A percentile compares a stretch with the other conserved stretches of the same genome.
phyloP scores from a whole-genome alignment of 257 asterid genomes.

The Plantago elongata region DNA sequence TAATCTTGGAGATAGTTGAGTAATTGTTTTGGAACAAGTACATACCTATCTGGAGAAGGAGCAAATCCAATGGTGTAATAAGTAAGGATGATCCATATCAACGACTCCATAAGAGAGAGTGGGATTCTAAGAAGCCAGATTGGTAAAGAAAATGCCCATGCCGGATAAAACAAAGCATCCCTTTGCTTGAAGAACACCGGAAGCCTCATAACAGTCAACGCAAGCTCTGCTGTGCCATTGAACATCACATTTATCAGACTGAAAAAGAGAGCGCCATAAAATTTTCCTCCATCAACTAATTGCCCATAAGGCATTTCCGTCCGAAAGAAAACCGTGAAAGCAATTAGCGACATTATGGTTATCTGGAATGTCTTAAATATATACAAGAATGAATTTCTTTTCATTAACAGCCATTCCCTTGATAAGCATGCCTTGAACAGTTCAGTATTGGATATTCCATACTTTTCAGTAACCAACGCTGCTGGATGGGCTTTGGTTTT shows the following conservation, averaged over 20 bases:
- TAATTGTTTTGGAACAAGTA: neutral
- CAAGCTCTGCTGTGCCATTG: slow-evolving; percentile 86
- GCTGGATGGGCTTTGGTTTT: slow-evolving; percentile 77
- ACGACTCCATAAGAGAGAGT: slow-evolving; percentile 74
- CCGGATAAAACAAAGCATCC: slow-evolving; percentile 80
- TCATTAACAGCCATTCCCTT: slow-evolving; percentile 90
- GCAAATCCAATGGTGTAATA: slow-evolving; percentile 95
- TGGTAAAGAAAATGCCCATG: slow-evolving; percentile 95
- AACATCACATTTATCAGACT: slow-evolving; percentile 86
- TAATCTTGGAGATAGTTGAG: neutral
- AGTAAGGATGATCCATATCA: slow-evolving; percentile 80
- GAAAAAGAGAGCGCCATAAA: slow-evolving; percentile 80
- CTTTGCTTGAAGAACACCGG: slow-evolving; percentile 91
- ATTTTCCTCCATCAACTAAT: slow-evolving; percentile 66
- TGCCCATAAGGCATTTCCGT: slow-evolving; percentile 76
- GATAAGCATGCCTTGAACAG: slow-evolving; percentile 72
- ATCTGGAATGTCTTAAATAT: slow-evolving; percentile 85
- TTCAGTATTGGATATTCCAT: slow-evolving; percentile 78
- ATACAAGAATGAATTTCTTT: slow-evolving; percentile 72
- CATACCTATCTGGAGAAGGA: slow-evolving; percentile 72
- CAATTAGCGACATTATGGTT: slow-evolving; percentile 73
- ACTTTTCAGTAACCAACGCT: slow-evolving; percentile 77
- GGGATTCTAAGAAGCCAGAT: slow-evolving; percentile 87
- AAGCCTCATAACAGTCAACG: slow-evolving; percentile 62
- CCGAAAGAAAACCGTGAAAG: slow-evolving; percentile 86